Base-by-base conservation (phyloP, 768 basidiomycete species). In the Calocybe cyanea region DNA sequence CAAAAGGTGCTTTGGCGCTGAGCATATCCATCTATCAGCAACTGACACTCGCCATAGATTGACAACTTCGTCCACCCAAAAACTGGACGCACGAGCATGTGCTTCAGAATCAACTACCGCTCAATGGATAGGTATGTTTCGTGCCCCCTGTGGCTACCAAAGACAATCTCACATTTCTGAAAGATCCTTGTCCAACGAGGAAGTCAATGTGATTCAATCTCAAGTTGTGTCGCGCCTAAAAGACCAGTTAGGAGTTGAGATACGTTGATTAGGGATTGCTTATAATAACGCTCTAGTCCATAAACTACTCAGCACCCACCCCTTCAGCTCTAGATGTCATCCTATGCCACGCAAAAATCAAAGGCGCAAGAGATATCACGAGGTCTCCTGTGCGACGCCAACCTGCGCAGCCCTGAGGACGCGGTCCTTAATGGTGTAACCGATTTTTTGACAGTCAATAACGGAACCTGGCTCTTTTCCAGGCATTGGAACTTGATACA, bases 361-460 rank as follows among this genome's bases (percentile, higher is more conserved):
- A n/a, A n/a, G n/a, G n/a, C n/a, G n/a, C n/a, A n/a, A n/a, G n/a
- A 44, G 52, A 50, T 50, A 56, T 58, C 61, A 67, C 67, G 71
- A 69, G 44, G 64, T 63, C 49, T 87, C 85, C 67, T 92, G 87
- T 14, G 84, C 93, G 20, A 97, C 94, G 46, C 95, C 96, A 46
- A 98, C 96, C 71, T 97, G 92, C 17, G 96, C 93, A 3, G 96
- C 92, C 46, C 96, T 79, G 63, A 99, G 67, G 46, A 94, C 80
- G 50, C 96, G 80, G 54, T 92, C 90, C 70, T 95, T 96, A 70
- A 99, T 92, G 69, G 75, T 91, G 71, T 91, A 98, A 3, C 93
- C 94, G 45, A 74, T 72, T 72, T 95, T 93, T 63, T 88, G 87
- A 62, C 87, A 90, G 61, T 95, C 89, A 37, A 96, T 76, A 25